Evolutionary conservation across 805 yeast genomes (phyloP).

Genomic region (Starmera amethionina): DNA sequence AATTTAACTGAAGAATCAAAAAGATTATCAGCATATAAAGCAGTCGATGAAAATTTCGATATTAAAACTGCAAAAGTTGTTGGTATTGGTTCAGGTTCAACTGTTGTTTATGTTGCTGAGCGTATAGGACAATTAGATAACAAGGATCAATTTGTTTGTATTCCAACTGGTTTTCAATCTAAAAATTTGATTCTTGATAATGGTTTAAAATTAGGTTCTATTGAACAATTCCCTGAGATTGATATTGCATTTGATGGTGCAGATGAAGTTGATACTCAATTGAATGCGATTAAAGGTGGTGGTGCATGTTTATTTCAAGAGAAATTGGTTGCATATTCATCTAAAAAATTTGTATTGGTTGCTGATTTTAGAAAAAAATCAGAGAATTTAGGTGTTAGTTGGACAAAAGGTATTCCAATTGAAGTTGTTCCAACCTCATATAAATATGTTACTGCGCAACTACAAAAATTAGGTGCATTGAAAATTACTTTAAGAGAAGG

Average conservation of each 20-base stretch:
- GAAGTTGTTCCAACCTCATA: conserved; percentile 90
- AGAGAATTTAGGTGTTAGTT: conserved; percentile 55
- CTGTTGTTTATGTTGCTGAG: conserved; percentile 96
- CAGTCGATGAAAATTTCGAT: conserved; percentile 83
- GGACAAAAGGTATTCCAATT: conserved; percentile 91
- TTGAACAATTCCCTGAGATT: conserved; percentile 73
- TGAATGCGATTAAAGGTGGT: conserved; percentile 94
- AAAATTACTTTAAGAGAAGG: conserved; percentile 70
- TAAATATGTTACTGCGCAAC: conserved; percentile 60
- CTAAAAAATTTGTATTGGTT: conserved; percentile 71
- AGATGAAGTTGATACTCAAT: conserved; percentile 78
- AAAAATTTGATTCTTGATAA: conserved; percentile 76
- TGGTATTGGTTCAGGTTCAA: conserved; percentile 95
- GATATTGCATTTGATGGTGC: conserved; percentile 99
- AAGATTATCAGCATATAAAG: conserved; percentile 79
- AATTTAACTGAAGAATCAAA: conserved; percentile 71
- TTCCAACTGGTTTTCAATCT: conserved; percentile 96
- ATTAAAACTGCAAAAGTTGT: conserved; percentile 51
- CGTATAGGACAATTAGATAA: conserved; percentile 63
- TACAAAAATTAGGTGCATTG: conserved; percentile 54
- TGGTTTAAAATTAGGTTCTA: conserved; percentile 66
- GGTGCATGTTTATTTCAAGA: conserved; percentile 98
- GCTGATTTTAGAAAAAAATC: conserved; percentile 89
- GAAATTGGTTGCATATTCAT: conserved; percentile 79
- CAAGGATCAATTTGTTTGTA: conserved; percentile 55